Conservation (phyloP, 345 rosid genomes). For the Psidium friedrichsthalianum region DNA sequence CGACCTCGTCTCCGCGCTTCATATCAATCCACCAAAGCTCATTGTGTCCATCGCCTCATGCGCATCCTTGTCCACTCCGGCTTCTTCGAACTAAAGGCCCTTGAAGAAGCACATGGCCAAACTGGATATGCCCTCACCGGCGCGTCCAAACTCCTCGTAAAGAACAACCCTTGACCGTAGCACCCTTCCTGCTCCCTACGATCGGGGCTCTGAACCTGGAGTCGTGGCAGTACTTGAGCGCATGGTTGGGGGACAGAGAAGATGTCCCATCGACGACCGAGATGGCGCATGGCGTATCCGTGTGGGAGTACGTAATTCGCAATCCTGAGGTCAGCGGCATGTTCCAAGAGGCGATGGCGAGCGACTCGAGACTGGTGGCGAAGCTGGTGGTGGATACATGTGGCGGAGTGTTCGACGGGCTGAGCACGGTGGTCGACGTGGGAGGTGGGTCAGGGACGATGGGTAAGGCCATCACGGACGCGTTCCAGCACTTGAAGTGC, state of each 20-base stretch:
- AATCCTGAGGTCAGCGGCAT: neutral
- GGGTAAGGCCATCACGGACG: slow-evolving; percentile 8
- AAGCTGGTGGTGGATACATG: neutral
- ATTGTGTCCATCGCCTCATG: slow-evolving; percentile 18
- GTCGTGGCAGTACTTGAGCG: slow-evolving; percentile 1
- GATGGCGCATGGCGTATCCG: neutral
- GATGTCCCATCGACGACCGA: neutral
- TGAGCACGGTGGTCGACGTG: slow-evolving; percentile 16
- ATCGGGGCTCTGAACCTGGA: neutral
- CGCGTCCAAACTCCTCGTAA: slow-evolving; percentile 9
- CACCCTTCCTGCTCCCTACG: neutral
- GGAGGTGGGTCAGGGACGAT: slow-evolving; percentile 20
- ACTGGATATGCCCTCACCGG: slow-evolving; percentile 9
- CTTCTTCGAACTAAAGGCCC: slow-evolving; percentile 6
- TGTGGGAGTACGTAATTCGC: slow-evolving; percentile 1
- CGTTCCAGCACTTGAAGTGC: slow-evolving; percentile 10
- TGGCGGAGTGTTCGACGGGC: slow-evolving; percentile 5
- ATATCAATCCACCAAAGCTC: slow-evolving; percentile 6
- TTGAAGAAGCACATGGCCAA: neutral
- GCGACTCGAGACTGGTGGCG: slow-evolving; percentile 7
- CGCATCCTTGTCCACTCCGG: slow-evolving; percentile 19
- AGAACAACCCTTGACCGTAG: neutral
- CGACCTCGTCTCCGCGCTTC: slow-evolving; percentile 1
- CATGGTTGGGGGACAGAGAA: slow-evolving; percentile 11
- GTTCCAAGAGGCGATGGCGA: slow-evolving; percentile 18